A percentile compares a stretch with the other conserved stretches of the same genome.
phyloP scores from a whole-genome alignment of 192 early-diverging fungal species.

The Glomus cerebriforme region DNA sequence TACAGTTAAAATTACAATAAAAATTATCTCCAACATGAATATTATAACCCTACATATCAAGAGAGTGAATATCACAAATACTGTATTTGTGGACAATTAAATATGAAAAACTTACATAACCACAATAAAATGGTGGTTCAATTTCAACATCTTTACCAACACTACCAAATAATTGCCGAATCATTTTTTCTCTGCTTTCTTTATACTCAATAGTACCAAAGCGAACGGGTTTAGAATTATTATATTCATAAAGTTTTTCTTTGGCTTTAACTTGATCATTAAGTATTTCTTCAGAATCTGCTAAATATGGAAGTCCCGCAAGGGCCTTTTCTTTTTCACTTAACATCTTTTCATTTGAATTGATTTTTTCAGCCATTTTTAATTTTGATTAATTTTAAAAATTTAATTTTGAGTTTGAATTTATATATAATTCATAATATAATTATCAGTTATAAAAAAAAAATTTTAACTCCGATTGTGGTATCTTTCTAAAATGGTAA shows the following conservation, averaged over 20 bases:
- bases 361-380: not conserved
- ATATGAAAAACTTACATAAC: conserved; percentile 59
- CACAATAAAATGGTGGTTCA: conserved; percentile 69
- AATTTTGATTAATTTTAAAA: no score
- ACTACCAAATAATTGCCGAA: conserved; percentile 43
- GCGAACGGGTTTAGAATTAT: conserved; percentile 9
- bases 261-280: not conserved
- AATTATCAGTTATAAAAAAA: no score
- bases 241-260: conserved; percentile 18
- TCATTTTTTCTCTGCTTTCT: not conserved
- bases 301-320: conserved; percentile 15
- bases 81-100: not conserved
- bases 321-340: conserved; percentile 26
- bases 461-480: no score
- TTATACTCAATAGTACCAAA: not conserved
- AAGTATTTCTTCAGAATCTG: not conserved
- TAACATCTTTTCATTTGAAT: not conserved
- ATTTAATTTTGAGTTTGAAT: no score
- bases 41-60: conserved; percentile 50
- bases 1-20: conserved; percentile 77
- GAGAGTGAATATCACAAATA: no score
- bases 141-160: conserved; percentile 61
- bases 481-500: no score
- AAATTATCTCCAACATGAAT: conserved; percentile 71
- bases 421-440: no score